Evolutionary conservation across 1,139 yeast genomes (phyloP), one percentile per base, ranked within the genome.

Genomic region (Protomyces arabidopsidicola): DNA sequence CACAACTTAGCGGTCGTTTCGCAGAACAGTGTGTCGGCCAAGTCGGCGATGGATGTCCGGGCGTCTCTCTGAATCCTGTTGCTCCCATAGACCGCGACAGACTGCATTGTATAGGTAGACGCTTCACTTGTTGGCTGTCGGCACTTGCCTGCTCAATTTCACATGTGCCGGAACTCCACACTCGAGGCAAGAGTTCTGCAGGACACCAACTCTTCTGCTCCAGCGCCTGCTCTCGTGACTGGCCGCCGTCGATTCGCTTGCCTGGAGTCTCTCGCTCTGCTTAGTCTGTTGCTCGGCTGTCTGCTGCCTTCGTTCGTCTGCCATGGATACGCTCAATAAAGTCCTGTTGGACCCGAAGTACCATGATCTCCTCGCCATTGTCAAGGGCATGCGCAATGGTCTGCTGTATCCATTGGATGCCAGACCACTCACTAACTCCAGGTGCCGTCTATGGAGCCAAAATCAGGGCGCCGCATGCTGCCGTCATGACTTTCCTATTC

Each of bases 361-460:
- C 65, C 76, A 74, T 55, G 78, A 75, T 58, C 14, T 73, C 20
- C 69, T 75, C n/a, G 71, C 72, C 12, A 71, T 76, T 50, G 60
- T 76, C 38, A 72, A 73, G 55, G 79, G 79, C 22, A 71, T 75
- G 6, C 70, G 77, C 34, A 76, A 76, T 67, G 79, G 79, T 68
- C 61, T 39, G 42, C 45, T 22, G 50, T 1, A 48, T 20, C n/a
- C 22, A 18, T 42, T 3, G 16, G 8, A n/a, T 24, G 4, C 12
- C 39, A 3, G 16, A 2, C 39, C 22, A 10, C 2, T 12, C 18
- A 16, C 34, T 31, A 8, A 16, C 64, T 31, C 3, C 45, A 72
- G 88, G 87, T 38, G 74, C 82, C 6, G 85, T 86, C 14, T 88
- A 87, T 70, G 95, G 95, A 2, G 88, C 88, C 16, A 81, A 86